phyloP scores from a whole-genome alignment of 805 yeast species.

The Starmerella etchellsii region DNA sequence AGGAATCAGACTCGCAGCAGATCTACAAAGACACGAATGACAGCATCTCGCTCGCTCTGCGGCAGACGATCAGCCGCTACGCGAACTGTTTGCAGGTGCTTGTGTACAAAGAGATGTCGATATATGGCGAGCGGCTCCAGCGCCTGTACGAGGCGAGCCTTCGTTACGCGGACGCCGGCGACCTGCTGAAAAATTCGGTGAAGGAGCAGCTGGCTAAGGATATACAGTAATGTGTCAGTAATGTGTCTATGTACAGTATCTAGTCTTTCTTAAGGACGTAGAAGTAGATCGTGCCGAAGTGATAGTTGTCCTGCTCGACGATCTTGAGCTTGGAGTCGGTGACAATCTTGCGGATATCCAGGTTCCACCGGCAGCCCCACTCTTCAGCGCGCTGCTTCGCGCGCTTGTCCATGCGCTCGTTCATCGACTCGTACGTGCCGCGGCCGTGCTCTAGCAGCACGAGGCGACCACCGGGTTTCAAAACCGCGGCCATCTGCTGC shows the following conservation, averaged over 20 bases:
- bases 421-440: conserved; percentile 64
- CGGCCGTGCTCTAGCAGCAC: conserved; percentile 87
- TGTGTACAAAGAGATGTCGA: conserved; percentile 73
- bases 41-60: conserved; percentile 42
- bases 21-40: conserved; percentile 87
- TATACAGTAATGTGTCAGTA: too few species aligned
- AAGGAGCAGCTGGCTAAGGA: conserved; percentile 61
- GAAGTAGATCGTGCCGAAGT: conserved; percentile 72
- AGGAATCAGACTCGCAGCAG: conserved; percentile 81
- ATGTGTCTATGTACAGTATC: too few species aligned
- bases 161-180: conserved; percentile 59
- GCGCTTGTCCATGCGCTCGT: conserved; percentile 65
- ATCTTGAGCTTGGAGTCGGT: conserved; percentile 75
- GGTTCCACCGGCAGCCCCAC: conserved; percentile 98
- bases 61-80: conserved; percentile 72
- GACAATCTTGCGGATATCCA: conserved; percentile 79
- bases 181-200: conserved; percentile 54
- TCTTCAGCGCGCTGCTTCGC: conserved; percentile 71
- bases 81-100: conserved; percentile 71
- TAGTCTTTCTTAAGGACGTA: conserved; percentile 21
- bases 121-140: conserved; percentile 66
- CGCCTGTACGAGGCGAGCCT: conserved; percentile 83
- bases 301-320: conserved; percentile 65
- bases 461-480: conserved; percentile 84
- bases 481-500: conserved; percentile 52